Evolutionary conservation across 2,329 filamentous ascomycete species (phyloP).

Genomic region (Amauroascus niger): DNA sequence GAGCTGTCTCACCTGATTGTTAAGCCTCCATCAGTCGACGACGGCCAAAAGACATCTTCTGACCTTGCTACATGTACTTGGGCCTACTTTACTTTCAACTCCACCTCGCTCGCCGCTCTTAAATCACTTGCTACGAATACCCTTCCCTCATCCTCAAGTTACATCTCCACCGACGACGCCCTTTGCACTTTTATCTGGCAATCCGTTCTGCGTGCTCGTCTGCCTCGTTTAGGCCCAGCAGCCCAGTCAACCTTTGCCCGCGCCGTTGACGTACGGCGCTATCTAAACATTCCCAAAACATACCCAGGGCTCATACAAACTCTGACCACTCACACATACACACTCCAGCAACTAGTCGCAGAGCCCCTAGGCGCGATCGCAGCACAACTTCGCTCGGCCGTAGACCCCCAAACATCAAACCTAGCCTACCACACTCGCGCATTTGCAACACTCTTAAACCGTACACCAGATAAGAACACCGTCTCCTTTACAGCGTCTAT

Average conservation of each 20-base stretch:
- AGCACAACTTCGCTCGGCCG: conserved; percentile 31
- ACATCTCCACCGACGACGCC: conserved; percentile 47
- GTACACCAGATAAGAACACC: conserved; percentile 28
- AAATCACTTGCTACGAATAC: conserved; percentile 33
- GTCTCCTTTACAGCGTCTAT: conserved; percentile 31
- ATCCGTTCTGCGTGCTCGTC: conserved; percentile 35
- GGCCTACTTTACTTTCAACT: conserved; percentile 40
- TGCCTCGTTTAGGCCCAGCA: conserved; percentile 25
- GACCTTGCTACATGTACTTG: conserved; percentile 31
- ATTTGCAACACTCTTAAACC: conserved; percentile 35
- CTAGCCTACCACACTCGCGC: conserved; percentile 33
- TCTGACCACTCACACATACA: conserved; percentile 35
- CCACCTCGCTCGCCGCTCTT: conserved; percentile 30
- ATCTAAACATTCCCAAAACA: conserved; percentile 33
- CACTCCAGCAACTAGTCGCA: conserved; percentile 24
- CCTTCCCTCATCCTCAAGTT: conserved; percentile 21
- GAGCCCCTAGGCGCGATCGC: conserved; percentile 31
- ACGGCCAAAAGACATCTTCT: conserved; percentile 5
- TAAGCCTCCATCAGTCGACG: conserved; percentile 10
- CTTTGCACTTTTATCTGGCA: conserved; percentile 46
- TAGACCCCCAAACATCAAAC: conserved; percentile 32
- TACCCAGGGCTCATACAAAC: conserved; percentile 45
- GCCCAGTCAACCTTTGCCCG: conserved; percentile 35
- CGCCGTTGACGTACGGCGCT: conserved; percentile 42
- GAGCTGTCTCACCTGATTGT: conserved; percentile 31